phyloP scores from a whole-genome alignment of 2,329 filamentous ascomycete species.

The Juglanconis sp. region DNA sequence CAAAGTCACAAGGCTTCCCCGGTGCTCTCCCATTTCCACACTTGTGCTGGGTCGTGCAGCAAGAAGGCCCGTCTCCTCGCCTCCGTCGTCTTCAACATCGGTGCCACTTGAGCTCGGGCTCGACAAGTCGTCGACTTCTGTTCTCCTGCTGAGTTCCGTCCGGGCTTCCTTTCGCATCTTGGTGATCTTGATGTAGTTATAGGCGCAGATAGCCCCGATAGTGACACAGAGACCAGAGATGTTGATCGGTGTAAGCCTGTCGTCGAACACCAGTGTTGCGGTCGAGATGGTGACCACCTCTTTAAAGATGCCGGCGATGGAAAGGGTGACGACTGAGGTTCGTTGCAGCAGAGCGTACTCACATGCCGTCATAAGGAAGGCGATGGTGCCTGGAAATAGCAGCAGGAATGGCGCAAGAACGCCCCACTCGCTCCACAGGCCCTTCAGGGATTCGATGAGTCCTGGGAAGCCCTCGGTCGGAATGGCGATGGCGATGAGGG shows the following conservation, averaged over 20 bases:
- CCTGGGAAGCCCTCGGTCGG: constrained; percentile 76
- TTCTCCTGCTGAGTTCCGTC: constrained; percentile 43
- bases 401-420: constrained; percentile 68
- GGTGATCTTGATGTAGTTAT: constrained; percentile 91
- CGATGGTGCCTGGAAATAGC: constrained; percentile 84
- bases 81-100: constrained; percentile 38
- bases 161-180: constrained; percentile 81
- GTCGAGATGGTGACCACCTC: constrained; percentile 94
- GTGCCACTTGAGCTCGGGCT: constrained; percentile 33
- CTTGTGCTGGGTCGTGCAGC: constrained; percentile 35
- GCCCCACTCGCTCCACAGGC: constrained; percentile 67
- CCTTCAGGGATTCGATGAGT: constrained; percentile 63
- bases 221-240: constrained; percentile 84
- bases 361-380: constrained; percentile 93
- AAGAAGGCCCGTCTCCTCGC: constrained; percentile 47
- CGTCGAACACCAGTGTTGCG: constrained; percentile 83
- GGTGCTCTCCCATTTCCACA: constrained; percentile 23
- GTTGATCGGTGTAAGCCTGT: constrained; percentile 83
- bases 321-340: constrained; percentile 91
- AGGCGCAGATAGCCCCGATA: constrained; percentile 78
- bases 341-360: constrained; percentile 95
- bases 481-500: constrained; percentile 75
- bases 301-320: constrained; percentile 97
- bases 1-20: constrained; percentile 34
- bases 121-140: constrained; percentile 31